phyloP scores from a whole-genome alignment of 345 rosid species.

The Toxicodendron radicans region DNA sequence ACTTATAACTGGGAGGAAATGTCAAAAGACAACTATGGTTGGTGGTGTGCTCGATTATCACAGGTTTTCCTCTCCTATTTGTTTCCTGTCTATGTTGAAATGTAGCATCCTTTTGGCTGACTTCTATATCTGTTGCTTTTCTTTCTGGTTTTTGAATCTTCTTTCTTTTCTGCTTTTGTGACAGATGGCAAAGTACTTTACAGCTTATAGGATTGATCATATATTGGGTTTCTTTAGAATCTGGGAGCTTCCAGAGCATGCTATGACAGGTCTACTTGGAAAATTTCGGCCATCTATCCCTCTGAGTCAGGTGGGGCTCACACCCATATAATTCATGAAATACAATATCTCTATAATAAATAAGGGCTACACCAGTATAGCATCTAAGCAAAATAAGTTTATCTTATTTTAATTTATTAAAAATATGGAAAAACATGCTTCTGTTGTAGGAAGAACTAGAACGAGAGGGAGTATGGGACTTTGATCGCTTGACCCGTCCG shows the following conservation, averaged over 20 bases:
- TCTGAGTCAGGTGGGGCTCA: constrained; percentile 67
- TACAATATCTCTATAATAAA: not conserved
- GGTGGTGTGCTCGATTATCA: constrained; percentile 96
- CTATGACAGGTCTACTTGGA: constrained; percentile 89
- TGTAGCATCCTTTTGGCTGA: not conserved
- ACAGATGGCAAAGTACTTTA: constrained; percentile 95
- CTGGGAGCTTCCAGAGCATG: constrained; percentile 97
- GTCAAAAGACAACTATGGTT: constrained; percentile 94
- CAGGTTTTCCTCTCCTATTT: constrained; percentile 50
- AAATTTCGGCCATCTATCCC: constrained; percentile 97
- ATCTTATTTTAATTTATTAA: constrained; percentile 10
- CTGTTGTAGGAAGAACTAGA: constrained; percentile 86
- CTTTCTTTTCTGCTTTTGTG: constrained; percentile 18
- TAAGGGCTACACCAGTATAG: not conserved
- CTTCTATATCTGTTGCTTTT: not conserved
- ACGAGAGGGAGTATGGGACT: constrained; percentile 95
- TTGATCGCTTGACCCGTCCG: constrained; percentile 76
- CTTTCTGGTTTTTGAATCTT: not conserved
- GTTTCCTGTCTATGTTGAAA: not conserved
- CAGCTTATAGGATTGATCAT: constrained; percentile 95
- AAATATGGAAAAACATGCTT: constrained; percentile 15
- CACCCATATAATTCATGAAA: constrained; percentile 16
- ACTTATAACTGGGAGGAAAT: constrained; percentile 99
- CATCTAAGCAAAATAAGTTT: constrained; percentile 11
- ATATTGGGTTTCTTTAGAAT: constrained; percentile 96